Conservation (phyloP, 2,329 filamentous ascomycete genomes). For the Aspergillus sp. region DNA sequence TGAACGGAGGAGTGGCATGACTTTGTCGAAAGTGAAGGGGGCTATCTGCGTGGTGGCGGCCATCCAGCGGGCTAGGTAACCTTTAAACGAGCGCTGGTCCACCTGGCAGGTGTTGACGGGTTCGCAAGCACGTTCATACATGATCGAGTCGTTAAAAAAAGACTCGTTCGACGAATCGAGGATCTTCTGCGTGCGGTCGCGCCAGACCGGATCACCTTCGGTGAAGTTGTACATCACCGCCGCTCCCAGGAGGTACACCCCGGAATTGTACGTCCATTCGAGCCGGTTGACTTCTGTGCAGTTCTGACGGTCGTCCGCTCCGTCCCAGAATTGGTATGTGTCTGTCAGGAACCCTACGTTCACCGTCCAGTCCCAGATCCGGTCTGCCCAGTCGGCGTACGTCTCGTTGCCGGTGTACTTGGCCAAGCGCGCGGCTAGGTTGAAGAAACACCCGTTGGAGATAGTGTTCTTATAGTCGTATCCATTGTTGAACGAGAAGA, state of each 20-base stretch:
- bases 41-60: conserved; percentile 51
- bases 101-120: conserved; percentile 47
- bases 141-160: conserved; percentile 45
- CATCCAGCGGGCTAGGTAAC: conserved; percentile 55
- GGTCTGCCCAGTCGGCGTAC: conserved; percentile 57
- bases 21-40: conserved; percentile 44
- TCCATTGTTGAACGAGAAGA: conserved; percentile 27
- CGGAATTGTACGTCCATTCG: conserved; percentile 52
- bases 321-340: conserved; percentile 48
- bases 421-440: conserved; percentile 23
- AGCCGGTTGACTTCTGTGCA: conserved; percentile 46
- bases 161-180: conserved; percentile 46
- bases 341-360: conserved; percentile 44
- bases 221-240: conserved; percentile 50
- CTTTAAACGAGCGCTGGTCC: conserved; percentile 60
- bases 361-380: conserved; percentile 51
- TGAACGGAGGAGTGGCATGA: conserved; percentile 46
- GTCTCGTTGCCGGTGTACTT: conserved; percentile 25
- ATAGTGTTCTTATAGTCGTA: conserved; percentile 30
- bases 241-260: conserved; percentile 47
- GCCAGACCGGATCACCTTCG: conserved; percentile 43
- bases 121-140: conserved; percentile 56
- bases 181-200: conserved; percentile 41
- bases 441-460: conserved; percentile 27
- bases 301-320: conserved; percentile 43